Percentiles rank a stretch among this genome's conserved stretches.
These are phyloP conservation scores for Lactifluus volemus DNA, from an alignment of 768 basidiomycete genomes.

Conservation along the genomic window DNA sequence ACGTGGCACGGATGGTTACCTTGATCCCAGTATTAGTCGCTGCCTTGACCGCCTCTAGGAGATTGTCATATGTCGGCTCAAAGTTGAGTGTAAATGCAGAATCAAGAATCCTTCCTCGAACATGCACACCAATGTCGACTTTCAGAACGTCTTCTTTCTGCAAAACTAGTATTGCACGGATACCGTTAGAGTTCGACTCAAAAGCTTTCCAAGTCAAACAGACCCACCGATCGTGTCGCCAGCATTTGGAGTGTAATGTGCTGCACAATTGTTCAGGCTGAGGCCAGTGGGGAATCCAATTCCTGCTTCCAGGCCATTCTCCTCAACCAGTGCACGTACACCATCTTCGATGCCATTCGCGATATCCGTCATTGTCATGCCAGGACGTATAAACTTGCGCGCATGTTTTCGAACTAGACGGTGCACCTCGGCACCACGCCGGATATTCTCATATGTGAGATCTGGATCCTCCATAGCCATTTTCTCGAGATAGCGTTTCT, in stretches of 20 bases:
- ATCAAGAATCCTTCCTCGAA: conserved; percentile 90
- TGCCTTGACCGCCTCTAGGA: conserved; percentile 86
- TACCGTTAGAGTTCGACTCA: neutral
- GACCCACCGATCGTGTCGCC: conserved; percentile 73
- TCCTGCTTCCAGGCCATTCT: conserved; percentile 74
- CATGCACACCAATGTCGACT: conserved; percentile 96
- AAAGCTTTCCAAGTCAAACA: neutral
- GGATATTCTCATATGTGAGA: conserved; percentile 80
- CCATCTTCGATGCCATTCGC: conserved; percentile 90
- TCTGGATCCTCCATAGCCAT: conserved; percentile 72
- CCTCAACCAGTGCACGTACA: conserved; percentile 86
- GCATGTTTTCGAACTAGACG: conserved; percentile 82
- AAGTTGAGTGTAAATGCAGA: conserved; percentile 92
- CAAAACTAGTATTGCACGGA: conserved; percentile 45
- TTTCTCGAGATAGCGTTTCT: conserved; percentile 77
- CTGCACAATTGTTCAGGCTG: conserved; percentile 89
- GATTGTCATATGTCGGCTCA: conserved; percentile 82
- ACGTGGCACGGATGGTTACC: conserved; percentile 31
- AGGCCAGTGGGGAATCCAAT: conserved; percentile 96
- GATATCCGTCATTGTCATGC: conserved; percentile 92
- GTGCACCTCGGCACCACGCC: conserved; percentile 93
- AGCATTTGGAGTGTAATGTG: conserved; percentile 94
- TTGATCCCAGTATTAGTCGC: conserved; percentile 89
- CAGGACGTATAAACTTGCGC: conserved; percentile 76
- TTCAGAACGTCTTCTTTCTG: conserved; percentile 84